A percentile compares a stretch with the other conserved stretches of the same genome.
phyloP scores from a whole-genome alignment of 352 stramenopile species.

The Pythium graminicola region DNA sequence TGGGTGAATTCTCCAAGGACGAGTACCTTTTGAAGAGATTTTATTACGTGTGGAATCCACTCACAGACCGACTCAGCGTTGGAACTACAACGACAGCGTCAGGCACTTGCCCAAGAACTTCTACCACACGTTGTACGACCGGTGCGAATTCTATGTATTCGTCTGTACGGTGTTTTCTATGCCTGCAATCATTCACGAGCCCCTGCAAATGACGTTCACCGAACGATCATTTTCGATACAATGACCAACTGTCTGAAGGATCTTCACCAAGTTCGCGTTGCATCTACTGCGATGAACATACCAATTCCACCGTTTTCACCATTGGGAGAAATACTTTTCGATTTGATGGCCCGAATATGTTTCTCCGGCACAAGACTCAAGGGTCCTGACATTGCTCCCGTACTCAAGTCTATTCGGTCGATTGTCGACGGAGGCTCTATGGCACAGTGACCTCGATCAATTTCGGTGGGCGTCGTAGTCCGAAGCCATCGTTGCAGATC shows the following conservation, averaged over 20 bases:
- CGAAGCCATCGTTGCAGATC: too few relatives aligned
- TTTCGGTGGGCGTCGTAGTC: too few relatives aligned
- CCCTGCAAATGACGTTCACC: background rate
- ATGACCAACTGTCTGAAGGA: background rate
- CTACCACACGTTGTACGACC: background rate
- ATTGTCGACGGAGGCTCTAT: too few relatives aligned
- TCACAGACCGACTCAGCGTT: background rate
- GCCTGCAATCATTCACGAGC: background rate
- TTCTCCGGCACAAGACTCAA: too few relatives aligned
- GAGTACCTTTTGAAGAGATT: too few relatives aligned
- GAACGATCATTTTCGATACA: background rate
- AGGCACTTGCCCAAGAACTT: background rate
- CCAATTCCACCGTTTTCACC: background rate
- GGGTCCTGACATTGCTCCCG: too few relatives aligned
- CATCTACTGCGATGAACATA: background rate
- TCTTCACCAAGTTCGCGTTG: background rate
- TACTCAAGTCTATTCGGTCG: too few relatives aligned
- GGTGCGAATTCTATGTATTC: background rate
- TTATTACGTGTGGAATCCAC: slow-evolving; percentile 5
- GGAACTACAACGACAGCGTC: background rate
- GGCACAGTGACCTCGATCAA: too few relatives aligned
- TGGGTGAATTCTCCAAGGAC: too few relatives aligned
- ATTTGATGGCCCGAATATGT: too few relatives aligned
- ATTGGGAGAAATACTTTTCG: background rate
- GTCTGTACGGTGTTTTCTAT: too few relatives aligned